Conservation (phyloP, 2,329 filamentous ascomycete species). For the Claviceps sp. region DNA sequence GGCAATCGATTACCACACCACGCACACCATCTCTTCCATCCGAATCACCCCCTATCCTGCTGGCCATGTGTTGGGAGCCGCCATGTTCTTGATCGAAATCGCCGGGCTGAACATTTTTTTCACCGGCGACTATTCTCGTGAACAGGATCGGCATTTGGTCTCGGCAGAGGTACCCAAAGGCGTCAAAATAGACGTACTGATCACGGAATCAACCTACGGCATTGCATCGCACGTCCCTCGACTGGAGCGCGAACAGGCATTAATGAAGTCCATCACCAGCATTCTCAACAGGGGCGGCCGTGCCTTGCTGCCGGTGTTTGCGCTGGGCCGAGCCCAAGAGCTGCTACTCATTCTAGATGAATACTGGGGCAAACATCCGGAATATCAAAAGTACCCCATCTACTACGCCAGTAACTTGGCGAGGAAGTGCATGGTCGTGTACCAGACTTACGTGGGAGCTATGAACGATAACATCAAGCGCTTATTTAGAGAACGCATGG, state of each 20-base stretch:
- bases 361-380: constrained; percentile 83
- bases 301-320: constrained; percentile 90
- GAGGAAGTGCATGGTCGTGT: constrained; percentile 94
- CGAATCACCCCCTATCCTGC: constrained; percentile 94
- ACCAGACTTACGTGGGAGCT: constrained; percentile 92
- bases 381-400: constrained; percentile 83
- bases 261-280: constrained; percentile 91
- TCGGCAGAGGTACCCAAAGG: constrained; percentile 81
- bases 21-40: constrained; percentile 91
- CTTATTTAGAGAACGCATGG: constrained; percentile 85
- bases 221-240: constrained; percentile 89
- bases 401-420: constrained; percentile 96
- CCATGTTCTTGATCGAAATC: constrained; percentile 97
- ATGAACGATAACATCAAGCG: constrained; percentile 99
- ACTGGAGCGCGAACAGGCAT: constrained; percentile 75
- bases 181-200: constrained; percentile 88
- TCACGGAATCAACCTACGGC: constrained; percentile 94
- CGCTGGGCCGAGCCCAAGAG: constrained; percentile 86
- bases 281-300: constrained; percentile 85
- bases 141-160: constrained; percentile 89
- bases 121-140: constrained; percentile 92
- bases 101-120: constrained; percentile 94
- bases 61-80: constrained; percentile 92
- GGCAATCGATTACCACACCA: constrained; percentile 96
- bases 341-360: constrained; percentile 89